Conservation (phyloP, 2,329 filamentous ascomycete species). For the Neodidymelliopsis sp. region DNA sequence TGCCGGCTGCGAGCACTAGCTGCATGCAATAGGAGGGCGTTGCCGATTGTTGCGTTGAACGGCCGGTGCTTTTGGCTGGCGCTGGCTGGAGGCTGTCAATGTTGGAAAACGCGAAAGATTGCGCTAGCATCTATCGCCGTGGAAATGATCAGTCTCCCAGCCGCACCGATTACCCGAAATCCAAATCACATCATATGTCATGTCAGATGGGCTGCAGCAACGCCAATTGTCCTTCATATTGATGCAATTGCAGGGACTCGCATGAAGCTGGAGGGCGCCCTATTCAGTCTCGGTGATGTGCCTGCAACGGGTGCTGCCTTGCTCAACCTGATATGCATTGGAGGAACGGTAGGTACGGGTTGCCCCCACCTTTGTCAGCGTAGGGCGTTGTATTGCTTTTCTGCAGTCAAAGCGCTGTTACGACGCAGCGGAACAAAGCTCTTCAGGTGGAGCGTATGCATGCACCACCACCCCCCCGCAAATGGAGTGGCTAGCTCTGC, state of each 20-base stretch:
- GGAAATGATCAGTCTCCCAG: conserved; percentile 34
- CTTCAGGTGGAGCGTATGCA: conserved; percentile 34
- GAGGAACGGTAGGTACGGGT: conserved; percentile 9
- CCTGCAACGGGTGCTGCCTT: conserved; percentile 26
- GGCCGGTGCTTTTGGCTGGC: conserved; percentile 32
- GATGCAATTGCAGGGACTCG: conserved; percentile 21
- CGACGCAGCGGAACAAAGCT: conserved; percentile 36
- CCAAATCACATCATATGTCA: conserved; percentile 31
- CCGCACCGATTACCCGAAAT: conserved; percentile 32
- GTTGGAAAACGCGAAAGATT: conserved; percentile 32
- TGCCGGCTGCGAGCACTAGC: conserved; percentile 39
- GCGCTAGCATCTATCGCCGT: conserved; percentile 33
- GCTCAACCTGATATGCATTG: conserved; percentile 26
- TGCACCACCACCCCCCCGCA: conserved; percentile 45
- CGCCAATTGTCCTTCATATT: conserved; percentile 25
- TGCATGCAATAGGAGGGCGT: conserved; percentile 36
- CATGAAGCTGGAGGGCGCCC: conserved; percentile 22
- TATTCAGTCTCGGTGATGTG: conserved; percentile 9
- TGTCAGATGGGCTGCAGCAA: conserved; percentile 31
- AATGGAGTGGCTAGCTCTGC: conserved; percentile 32
- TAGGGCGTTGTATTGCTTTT: conserved; percentile 30
- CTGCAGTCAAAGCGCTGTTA: conserved; percentile 33
- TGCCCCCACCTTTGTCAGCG: conserved; percentile 29
- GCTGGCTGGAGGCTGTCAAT: conserved; percentile 15
- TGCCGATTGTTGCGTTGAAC: conserved; percentile 33